Evolutionary conservation across 139 green algal genomes (phyloP).

Genomic region (Klebsormidium nitens): DNA sequence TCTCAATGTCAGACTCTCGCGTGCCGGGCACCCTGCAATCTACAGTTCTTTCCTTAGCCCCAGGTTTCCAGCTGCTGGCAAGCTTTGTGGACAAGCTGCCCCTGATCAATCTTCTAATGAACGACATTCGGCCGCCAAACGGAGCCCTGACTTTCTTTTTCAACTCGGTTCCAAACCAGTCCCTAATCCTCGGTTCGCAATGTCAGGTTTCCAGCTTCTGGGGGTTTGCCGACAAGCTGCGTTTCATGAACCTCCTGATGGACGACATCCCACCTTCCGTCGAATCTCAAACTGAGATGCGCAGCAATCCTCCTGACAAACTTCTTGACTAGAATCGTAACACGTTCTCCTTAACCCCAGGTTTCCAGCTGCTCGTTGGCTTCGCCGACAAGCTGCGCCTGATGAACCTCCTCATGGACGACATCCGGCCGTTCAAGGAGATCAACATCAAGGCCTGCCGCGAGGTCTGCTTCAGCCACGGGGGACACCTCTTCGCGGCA

Average conservation of each 20-base stretch:
- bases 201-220: not conserved
- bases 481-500: constrained; percentile 82
- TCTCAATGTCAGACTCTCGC: no score
- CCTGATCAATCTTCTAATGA: constrained; percentile 78
- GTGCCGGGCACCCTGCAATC: constrained; percentile 73
- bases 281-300: no score
- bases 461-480: constrained; percentile 68
- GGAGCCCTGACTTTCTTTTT: no score
- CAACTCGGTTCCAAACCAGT: no score
- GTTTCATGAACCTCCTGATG: constrained; percentile 83
- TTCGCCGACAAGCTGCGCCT: constrained; percentile 89
- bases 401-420: constrained; percentile 79
- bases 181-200: no score
- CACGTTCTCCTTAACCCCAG: no score
- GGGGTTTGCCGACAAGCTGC: constrained; percentile 88
- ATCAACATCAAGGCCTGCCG: constrained; percentile 72
- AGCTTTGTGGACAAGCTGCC: constrained; percentile 88
- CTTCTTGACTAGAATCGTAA: no score
- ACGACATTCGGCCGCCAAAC: constrained; percentile 58
- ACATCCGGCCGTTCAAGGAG: constrained; percentile 56
- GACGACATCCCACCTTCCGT: no score
- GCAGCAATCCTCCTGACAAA: no score
- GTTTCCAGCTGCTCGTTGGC: constrained; percentile 46
- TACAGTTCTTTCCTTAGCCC: no score
- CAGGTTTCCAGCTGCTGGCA: constrained; percentile 33